Evolutionary conservation across 2,329 filamentous ascomycete genomes (phyloP).

Genomic region (Gyromitra esculenta): DNA sequence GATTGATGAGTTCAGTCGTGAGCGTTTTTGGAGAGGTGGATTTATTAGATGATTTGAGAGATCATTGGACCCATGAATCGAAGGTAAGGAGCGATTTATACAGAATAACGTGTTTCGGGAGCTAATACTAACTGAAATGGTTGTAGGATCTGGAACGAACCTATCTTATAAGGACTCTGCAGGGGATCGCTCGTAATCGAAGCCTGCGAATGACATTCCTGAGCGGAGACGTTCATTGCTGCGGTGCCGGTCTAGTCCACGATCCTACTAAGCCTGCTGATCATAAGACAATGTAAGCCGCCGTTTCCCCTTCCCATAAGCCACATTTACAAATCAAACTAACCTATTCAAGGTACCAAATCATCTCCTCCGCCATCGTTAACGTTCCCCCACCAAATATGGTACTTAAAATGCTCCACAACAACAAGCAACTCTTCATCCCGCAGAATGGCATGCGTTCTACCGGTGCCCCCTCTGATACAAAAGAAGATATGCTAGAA

Average conservation of each 20-base stretch:
- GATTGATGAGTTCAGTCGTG: constrained; percentile 92
- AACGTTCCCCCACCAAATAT: constrained; percentile 86
- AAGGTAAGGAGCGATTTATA: constrained; percentile 68
- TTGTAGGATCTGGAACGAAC: constrained; percentile 86
- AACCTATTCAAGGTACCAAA: constrained; percentile 71
- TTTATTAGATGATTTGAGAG: constrained; percentile 89
- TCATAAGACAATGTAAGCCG: constrained; percentile 85
- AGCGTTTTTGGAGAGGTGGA: constrained; percentile 98
- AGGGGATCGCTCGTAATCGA: constrained; percentile 94
- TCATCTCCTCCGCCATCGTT: constrained; percentile 92
- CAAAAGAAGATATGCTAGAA: constrained; percentile 99
- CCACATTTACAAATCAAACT: constrained; percentile 29
- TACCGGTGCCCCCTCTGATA: constrained; percentile 79
- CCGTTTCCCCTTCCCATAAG: background rate
- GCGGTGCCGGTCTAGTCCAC: constrained; percentile 91
- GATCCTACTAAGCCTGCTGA: constrained; percentile 90
- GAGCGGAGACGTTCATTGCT: constrained; percentile 88
- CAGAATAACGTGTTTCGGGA: constrained; percentile 20
- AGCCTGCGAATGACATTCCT: constrained; percentile 96
- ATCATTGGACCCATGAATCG: constrained; percentile 97
- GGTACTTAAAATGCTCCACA: constrained; percentile 93
- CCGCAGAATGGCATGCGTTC: constrained; percentile 83
- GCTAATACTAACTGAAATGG: constrained; percentile 5
- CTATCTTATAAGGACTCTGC: constrained; percentile 93
- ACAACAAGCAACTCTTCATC: constrained; percentile 89